Evolutionary conservation across 1,139 yeast species (phyloP).

Genomic region (Maudiozyma humilis): DNA sequence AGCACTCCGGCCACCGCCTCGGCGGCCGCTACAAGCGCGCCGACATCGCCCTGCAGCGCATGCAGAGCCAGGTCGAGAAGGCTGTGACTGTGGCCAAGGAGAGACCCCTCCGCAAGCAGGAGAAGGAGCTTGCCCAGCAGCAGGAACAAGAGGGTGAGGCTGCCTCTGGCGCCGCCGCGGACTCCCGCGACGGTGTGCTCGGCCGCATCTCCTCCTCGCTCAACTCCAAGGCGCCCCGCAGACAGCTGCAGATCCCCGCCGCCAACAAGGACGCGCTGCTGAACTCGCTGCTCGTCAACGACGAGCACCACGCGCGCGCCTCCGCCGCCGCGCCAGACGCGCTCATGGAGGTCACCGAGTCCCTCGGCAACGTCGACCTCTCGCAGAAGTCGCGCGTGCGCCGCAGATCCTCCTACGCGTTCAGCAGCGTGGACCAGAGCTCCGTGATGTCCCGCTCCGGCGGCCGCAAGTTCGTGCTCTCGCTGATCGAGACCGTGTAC

Average conservation of each 20-base stretch:
- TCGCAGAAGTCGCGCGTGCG: slow-evolving; percentile 25
- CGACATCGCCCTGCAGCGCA: slow-evolving; percentile 91
- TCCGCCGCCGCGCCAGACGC: slow-evolving; percentile 50
- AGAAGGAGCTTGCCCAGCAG: too few relatives aligned
- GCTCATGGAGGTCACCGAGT: slow-evolving; percentile 58
- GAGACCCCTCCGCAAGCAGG: slow-evolving; percentile 56
- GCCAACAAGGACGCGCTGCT: slow-evolving; percentile 40
- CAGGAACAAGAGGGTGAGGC: not conserved
- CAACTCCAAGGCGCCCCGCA: slow-evolving; percentile 82
- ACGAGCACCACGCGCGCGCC: slow-evolving; percentile 1
- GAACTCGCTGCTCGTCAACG: slow-evolving; percentile 18
- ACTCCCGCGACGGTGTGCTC: slow-evolving; percentile 78
- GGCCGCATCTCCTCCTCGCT: slow-evolving; percentile 74
- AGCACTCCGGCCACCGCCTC: slow-evolving; percentile 83
- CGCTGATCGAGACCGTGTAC: slow-evolving; percentile 65
- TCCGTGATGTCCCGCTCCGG: slow-evolving; percentile 32
- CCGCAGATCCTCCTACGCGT: slow-evolving; percentile 32
- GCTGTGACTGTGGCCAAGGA: slow-evolving; percentile 95
- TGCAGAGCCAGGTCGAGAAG: slow-evolving; percentile 97
- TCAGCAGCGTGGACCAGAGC: slow-evolving; percentile 28
- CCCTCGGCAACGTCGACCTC: slow-evolving; percentile 29
- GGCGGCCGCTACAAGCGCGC: slow-evolving; percentile 85
- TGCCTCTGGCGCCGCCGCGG: slow-evolving; percentile 33
- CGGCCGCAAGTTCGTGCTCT: slow-evolving; percentile 35
- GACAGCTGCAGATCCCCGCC: slow-evolving; percentile 60